These are phyloP conservation scores for Brasilioporus rufonigricans DNA, from an alignment of 768 basidiomycete species.

Conservation along the genomic window DNA sequence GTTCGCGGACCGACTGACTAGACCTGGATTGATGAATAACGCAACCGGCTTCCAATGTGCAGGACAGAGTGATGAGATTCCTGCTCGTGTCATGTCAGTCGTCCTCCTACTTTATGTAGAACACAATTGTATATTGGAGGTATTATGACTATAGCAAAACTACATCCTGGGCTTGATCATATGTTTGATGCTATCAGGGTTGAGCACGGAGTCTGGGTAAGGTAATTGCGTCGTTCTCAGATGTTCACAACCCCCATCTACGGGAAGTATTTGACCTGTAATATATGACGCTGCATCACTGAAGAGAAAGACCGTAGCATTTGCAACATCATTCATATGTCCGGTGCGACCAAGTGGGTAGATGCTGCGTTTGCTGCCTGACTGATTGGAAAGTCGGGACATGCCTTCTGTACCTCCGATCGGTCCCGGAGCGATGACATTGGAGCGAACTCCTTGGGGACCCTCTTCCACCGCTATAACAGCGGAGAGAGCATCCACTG, in stretches of 20 bases:
- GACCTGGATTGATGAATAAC: too few relatives aligned
- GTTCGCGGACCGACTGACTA: too few relatives aligned
- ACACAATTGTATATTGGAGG: neutral
- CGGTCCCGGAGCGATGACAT: constrained; percentile 81
- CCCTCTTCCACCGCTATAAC: constrained; percentile 94
- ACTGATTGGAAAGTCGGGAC: constrained; percentile 46
- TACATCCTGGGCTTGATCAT: constrained; percentile 49
- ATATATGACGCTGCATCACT: constrained; percentile 76
- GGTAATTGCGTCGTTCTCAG: constrained; percentile 48
- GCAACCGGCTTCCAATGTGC: too few relatives aligned
- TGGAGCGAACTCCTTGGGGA: constrained; percentile 89
- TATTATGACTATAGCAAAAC: neutral
- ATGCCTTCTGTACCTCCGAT: constrained; percentile 78
- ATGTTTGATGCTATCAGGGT: constrained; percentile 49
- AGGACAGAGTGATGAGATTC: neutral
- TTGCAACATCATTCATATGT: constrained; percentile 61
- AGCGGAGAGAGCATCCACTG: constrained; percentile 81
- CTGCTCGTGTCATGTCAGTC: too few relatives aligned
- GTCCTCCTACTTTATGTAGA: neutral
- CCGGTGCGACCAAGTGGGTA: constrained; percentile 54
- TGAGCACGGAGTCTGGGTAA: constrained; percentile 62
- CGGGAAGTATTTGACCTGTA: constrained; percentile 70
- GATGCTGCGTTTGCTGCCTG: neutral
- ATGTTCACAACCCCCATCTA: constrained; percentile 66
- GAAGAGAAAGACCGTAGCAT: constrained; percentile 76